Conservation (phyloP, 352 stramenopile species). For the Globisporangium megalacanthum region DNA sequence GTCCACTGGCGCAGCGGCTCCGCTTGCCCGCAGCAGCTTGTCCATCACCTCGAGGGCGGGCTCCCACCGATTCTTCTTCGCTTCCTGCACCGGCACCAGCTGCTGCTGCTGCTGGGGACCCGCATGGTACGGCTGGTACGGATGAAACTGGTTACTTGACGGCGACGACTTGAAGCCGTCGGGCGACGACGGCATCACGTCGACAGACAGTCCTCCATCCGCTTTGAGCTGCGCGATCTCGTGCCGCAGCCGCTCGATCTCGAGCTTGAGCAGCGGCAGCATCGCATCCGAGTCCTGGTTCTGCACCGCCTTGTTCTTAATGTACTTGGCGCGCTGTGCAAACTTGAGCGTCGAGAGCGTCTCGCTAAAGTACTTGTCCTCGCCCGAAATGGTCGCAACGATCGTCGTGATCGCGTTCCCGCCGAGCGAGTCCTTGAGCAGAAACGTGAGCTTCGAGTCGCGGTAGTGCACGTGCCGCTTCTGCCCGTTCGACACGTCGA, state of each 20-base stretch:
- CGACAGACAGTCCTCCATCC: neutral
- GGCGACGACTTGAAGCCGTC: constrained; percentile 7
- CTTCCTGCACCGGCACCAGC: constrained; percentile 18
- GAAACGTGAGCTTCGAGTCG: constrained; percentile 83
- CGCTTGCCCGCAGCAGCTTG: constrained; percentile 57
- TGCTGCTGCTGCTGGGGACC: constrained; percentile 7
- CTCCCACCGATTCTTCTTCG: constrained; percentile 67
- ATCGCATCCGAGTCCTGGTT: constrained; percentile 79
- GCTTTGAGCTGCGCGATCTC: constrained; percentile 44
- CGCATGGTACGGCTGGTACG: neutral
- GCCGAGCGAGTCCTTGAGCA: constrained; percentile 88
- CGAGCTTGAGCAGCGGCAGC: constrained; percentile 64
- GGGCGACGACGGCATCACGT: neutral
- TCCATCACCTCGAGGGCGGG: constrained; percentile 78
- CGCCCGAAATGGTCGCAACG: constrained; percentile 89
- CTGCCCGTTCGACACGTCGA: constrained; percentile 41
- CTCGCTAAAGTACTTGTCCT: constrained; percentile 83
- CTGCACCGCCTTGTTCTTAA: constrained; percentile 86
- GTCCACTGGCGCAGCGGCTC: constrained; percentile 34
- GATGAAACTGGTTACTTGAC: constrained; percentile 4
- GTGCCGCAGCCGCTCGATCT: constrained; percentile 63
- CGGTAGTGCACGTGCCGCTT: constrained; percentile 55
- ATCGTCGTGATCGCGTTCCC: constrained; percentile 98
- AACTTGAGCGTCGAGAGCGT: constrained; percentile 87
- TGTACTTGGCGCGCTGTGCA: constrained; percentile 83